Evolutionary conservation across 805 yeast species (phyloP).

Genomic region (Kodamaea nitidulidarum): DNA sequence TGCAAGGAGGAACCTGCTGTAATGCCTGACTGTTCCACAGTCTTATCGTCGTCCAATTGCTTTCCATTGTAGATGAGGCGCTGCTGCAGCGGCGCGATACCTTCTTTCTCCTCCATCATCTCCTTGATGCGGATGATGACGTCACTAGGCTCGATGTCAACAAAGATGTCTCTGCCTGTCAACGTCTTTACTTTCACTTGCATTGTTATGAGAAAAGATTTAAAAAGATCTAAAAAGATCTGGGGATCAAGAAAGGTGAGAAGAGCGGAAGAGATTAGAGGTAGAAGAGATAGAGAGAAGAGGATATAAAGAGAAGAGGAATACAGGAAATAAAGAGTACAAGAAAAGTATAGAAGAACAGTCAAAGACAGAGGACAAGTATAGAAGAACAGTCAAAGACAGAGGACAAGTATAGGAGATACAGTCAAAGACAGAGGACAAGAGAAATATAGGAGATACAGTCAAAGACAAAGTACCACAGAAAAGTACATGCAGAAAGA

Average conservation of each 20-base stretch:
- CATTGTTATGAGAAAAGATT: slow-evolving; percentile 30
- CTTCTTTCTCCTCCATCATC: slow-evolving; percentile 91
- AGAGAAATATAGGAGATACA: not conserved
- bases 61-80: slow-evolving; percentile 86
- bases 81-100: slow-evolving; percentile 95
- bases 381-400: not conserved
- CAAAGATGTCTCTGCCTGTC: slow-evolving; percentile 78
- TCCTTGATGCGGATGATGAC: slow-evolving; percentile 77
- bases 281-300: too few relatives aligned
- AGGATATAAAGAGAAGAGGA: too few relatives aligned
- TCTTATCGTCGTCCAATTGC: slow-evolving; percentile 82
- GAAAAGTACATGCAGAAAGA: too few relatives aligned
- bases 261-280: too few relatives aligned
- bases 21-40: slow-evolving; percentile 69
- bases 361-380: not conserved
- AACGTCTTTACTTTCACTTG: slow-evolving; percentile 71
- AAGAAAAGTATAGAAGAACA: too few relatives aligned
- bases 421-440: not conserved
- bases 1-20: slow-evolving; percentile 85
- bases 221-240: not conserved
- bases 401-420: not conserved
- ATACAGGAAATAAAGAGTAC: not conserved
- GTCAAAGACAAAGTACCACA: not conserved
- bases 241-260: not conserved
- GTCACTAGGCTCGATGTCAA: slow-evolving; percentile 68